phyloP scores from a whole-genome alignment of 2,329 filamentous ascomycete species.

The Cladobotryum mycophilum region DNA sequence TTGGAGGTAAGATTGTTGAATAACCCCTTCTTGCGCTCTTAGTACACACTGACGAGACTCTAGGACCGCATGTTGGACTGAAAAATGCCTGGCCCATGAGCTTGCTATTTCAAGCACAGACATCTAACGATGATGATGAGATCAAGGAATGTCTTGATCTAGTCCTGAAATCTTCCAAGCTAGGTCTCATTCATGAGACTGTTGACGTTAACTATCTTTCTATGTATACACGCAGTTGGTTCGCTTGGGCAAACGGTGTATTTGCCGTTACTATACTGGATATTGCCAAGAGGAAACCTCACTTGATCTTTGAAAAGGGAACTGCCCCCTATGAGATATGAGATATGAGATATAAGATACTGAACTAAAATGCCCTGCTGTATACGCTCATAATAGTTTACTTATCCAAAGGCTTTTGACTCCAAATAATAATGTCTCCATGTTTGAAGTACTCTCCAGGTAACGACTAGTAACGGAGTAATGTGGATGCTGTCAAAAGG shows the following conservation, averaged over 20 bases:
- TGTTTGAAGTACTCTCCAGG: not conserved
- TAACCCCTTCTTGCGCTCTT: not conserved
- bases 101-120: conserved; percentile 84
- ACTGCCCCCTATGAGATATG: conserved; percentile 51
- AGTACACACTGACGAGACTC: not conserved
- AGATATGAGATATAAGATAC: conserved; percentile 11
- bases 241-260: conserved; percentile 96
- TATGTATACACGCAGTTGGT: conserved; percentile 87
- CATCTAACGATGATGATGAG: conserved; percentile 74
- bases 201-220: conserved; percentile 65
- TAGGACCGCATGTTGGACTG: conserved; percentile 67
- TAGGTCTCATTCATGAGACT: conserved; percentile 88
- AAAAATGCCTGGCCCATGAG: conserved; percentile 96
- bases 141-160: conserved; percentile 66
- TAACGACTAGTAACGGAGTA: too few relatives aligned
- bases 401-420: too few relatives aligned
- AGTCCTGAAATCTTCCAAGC: conserved; percentile 67
- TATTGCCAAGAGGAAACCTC: conserved; percentile 79
- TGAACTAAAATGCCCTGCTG: not conserved
- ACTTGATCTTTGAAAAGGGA: conserved; percentile 71
- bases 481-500: too few relatives aligned
- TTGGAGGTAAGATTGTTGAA: conserved; percentile 61
- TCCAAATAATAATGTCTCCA: not conserved
- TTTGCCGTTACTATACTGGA: conserved; percentile 91
- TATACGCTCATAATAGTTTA: too few relatives aligned